These are phyloP conservation scores for Effrenium voratum DNA, from an alignment of 73 alveolate species.

Conservation along the genomic window DNA sequence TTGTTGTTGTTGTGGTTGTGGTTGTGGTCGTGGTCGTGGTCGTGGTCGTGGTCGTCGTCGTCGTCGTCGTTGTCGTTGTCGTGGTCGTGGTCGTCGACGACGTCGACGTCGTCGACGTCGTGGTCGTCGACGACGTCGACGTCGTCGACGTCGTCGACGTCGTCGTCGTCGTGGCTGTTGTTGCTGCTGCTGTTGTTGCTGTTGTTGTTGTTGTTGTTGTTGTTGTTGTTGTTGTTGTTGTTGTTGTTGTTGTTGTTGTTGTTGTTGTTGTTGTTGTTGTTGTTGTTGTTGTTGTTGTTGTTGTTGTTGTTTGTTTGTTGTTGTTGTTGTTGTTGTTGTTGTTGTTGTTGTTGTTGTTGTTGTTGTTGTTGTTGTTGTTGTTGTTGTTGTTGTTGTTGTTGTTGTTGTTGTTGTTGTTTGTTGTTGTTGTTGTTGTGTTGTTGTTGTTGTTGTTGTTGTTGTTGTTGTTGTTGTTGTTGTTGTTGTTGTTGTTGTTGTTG, in stretches of 20 bases:
- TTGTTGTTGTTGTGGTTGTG: background rate
- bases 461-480: too few relatives aligned
- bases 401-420: too few relatives aligned
- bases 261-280: background rate
- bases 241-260: background rate
- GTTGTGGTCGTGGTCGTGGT: conserved; percentile 3
- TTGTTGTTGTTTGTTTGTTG: too few relatives aligned
- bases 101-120: background rate
- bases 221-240: background rate
- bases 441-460: too few relatives aligned
- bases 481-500: too few relatives aligned
- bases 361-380: too few relatives aligned
- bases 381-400: too few relatives aligned
- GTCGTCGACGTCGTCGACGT: background rate
- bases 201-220: background rate
- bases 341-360: too few relatives aligned
- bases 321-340: too few relatives aligned
- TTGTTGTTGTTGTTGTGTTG: too few relatives aligned
- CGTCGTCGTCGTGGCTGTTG: too few relatives aligned
- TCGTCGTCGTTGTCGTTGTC: background rate
- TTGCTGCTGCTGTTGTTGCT: background rate
- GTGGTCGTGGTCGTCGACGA: background rate
- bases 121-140: background rate
- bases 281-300: too few relatives aligned
- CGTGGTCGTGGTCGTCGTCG: background rate